phyloP scores from a whole-genome alignment of 257 asterid genomes.

The Solanum habrochaites region DNA sequence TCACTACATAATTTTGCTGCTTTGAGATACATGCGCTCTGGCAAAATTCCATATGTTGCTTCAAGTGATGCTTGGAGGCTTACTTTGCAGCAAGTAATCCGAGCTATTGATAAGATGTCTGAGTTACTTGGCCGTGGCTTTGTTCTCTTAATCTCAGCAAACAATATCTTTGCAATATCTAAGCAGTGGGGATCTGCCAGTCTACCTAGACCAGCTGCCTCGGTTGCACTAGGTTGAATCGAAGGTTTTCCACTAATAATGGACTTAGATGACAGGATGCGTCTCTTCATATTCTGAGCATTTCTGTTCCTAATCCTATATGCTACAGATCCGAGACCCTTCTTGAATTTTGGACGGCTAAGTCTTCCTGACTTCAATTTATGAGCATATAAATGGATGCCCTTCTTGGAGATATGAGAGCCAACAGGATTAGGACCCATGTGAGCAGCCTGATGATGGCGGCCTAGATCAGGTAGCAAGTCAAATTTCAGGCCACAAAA shows the following conservation, averaged over 20 bases:
- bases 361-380: constrained; percentile 81
- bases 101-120: constrained; percentile 70
- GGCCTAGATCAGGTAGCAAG: constrained; percentile 97
- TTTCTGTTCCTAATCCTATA: constrained; percentile 66
- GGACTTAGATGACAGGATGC: constrained; percentile 43
- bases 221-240: constrained; percentile 36
- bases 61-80: constrained; percentile 56
- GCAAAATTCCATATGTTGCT: constrained; percentile 57
- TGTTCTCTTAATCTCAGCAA: constrained; percentile 67
- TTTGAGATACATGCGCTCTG: constrained; percentile 62
- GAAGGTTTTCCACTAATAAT: constrained; percentile 20
- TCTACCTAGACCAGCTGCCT: constrained; percentile 49
- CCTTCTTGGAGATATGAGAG: constrained; percentile 62
- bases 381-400: constrained; percentile 65
- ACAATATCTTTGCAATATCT: constrained; percentile 61
- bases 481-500: constrained; percentile 95
- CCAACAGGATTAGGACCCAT: constrained; percentile 51
- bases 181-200: constrained; percentile 83
- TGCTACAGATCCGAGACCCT: constrained; percentile 55
- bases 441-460: constrained; percentile 99
- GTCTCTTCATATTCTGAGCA: constrained; percentile 65
- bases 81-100: constrained; percentile 70
- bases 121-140: constrained; percentile 65
- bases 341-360: constrained; percentile 62
- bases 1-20: constrained; percentile 96